phyloP scores from a whole-genome alignment of 2,329 filamentous ascomycete species.

The Lasiodiplodia hormozganensis region DNA sequence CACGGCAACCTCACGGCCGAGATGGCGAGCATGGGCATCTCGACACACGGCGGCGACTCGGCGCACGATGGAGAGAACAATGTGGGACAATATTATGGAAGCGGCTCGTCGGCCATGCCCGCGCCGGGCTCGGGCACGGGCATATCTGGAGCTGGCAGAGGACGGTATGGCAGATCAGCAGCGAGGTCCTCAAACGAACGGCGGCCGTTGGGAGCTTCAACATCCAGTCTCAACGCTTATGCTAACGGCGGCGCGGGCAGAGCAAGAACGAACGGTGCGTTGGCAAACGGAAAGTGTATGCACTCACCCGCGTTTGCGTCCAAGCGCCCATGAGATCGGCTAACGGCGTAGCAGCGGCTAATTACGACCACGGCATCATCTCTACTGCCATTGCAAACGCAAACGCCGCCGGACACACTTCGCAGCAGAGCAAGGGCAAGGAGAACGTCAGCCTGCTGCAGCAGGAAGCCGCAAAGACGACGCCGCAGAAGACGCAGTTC shows the following conservation, averaged over 20 bases:
- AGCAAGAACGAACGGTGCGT: slow-evolving; percentile 28
- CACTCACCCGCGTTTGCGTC: slow-evolving; percentile 26
- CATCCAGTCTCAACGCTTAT: slow-evolving; percentile 52
- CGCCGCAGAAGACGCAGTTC: slow-evolving; percentile 83
- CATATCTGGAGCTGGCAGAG: slow-evolving; percentile 84
- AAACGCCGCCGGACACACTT: slow-evolving; percentile 61
- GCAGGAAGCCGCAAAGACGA: slow-evolving; percentile 68
- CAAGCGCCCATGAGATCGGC: slow-evolving; percentile 40
- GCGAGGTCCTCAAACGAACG: slow-evolving; percentile 51
- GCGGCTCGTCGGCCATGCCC: slow-evolving; percentile 60
- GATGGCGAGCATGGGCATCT: slow-evolving; percentile 68
- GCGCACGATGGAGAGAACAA: slow-evolving; percentile 53
- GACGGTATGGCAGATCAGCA: slow-evolving; percentile 73
- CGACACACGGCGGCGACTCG: slow-evolving; percentile 53
- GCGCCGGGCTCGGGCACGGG: slow-evolving; percentile 63
- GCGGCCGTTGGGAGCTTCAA: slow-evolving; percentile 51
- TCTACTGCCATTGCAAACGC: slow-evolving; percentile 91
- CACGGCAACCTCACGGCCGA: slow-evolving; percentile 66
- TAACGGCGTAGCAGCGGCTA: slow-evolving; percentile 46
- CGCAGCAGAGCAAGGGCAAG: slow-evolving; percentile 65
- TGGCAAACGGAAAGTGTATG: slow-evolving; percentile 33
- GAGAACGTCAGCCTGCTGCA: slow-evolving; percentile 82
- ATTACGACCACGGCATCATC: slow-evolving; percentile 75
- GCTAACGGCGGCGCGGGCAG: slow-evolving; percentile 48
- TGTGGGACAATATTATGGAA: slow-evolving; percentile 62